phyloP scores from a whole-genome alignment of 768 basidiomycete genomes.

The Flagelloscypha sp. region DNA sequence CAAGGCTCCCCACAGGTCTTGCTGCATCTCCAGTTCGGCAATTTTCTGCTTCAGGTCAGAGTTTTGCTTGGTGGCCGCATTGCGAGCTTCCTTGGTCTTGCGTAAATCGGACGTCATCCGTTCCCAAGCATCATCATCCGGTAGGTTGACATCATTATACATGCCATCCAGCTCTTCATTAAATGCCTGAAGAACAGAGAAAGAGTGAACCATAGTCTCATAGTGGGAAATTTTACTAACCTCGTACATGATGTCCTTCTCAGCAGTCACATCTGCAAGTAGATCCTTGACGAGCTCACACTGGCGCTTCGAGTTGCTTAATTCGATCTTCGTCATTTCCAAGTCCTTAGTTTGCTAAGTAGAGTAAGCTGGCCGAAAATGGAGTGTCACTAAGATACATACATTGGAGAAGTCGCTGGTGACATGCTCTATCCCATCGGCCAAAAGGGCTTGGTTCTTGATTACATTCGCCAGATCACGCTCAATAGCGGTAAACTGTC shows the following conservation, averaged over 20 bases:
- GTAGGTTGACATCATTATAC: conserved; percentile 79
- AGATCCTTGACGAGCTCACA: conserved; percentile 75
- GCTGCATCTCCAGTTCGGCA: conserved; percentile 63
- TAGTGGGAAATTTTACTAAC: conserved; percentile 30
- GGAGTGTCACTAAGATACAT: too few relatives aligned
- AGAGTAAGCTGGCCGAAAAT: too few relatives aligned
- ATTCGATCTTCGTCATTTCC: conserved; percentile 52
- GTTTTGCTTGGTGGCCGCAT: conserved; percentile 71
- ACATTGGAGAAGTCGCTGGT: too few relatives aligned
- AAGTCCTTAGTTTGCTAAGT: conserved; percentile 55
- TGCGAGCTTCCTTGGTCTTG: conserved; percentile 67
- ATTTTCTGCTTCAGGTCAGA: conserved; percentile 67
- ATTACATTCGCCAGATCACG: too few relatives aligned
- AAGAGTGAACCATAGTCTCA: not conserved
- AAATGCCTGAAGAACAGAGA: conserved; percentile 56
- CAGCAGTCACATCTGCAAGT: conserved; percentile 66
- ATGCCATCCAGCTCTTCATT: conserved; percentile 90
- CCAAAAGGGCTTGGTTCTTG: too few relatives aligned
- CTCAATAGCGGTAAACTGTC: too few relatives aligned
- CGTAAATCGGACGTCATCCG: conserved; percentile 68
- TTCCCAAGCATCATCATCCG: conserved; percentile 76
- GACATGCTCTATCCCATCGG: too few relatives aligned
- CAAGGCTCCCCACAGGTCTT: conserved; percentile 74
- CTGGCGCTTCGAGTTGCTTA: conserved; percentile 64
- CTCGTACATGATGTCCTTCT: conserved; percentile 93